Evolutionary conservation across 164 flowering plant genomes (phyloP).

Genomic region (Umbilicus rupestris): DNA sequence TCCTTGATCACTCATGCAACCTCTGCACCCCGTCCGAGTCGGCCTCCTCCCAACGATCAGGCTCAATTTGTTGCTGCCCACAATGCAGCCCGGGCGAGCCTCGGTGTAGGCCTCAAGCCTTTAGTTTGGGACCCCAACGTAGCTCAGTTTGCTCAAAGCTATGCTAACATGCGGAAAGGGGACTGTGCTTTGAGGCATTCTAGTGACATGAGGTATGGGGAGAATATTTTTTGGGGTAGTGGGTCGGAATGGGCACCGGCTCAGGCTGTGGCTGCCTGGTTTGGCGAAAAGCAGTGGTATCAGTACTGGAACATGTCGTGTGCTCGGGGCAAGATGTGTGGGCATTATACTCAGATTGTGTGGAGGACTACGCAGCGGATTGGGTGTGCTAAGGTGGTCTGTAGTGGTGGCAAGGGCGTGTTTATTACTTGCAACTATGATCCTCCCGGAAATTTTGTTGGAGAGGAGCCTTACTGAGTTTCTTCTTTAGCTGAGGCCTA

Average conservation of each 20-base stretch:
- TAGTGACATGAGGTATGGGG: conserved; percentile 53
- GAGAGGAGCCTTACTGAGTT: conserved; percentile 50
- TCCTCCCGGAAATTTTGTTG: conserved; percentile 66
- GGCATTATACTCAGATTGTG: conserved; percentile 72
- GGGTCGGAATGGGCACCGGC: conserved; percentile 44
- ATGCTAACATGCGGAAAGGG: conserved; percentile 27
- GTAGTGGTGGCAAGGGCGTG: conserved; percentile 30
- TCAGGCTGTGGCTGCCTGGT: conserved; percentile 46
- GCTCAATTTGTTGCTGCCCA: conserved; percentile 44
- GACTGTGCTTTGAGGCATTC: conserved; percentile 58
- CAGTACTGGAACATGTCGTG: conserved; percentile 31
- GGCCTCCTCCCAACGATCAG: conserved; percentile 4
- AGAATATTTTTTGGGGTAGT: conserved; percentile 76
- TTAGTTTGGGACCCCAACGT: conserved; percentile 44
- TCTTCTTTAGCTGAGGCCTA: not conserved
- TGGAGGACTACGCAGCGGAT: conserved; percentile 39
- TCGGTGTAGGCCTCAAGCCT: conserved; percentile 21
- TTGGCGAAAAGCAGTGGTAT: conserved; percentile 37
- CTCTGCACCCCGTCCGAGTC: not conserved
- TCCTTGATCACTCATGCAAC: conserved; percentile 13
- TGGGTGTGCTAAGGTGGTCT: conserved; percentile 53
- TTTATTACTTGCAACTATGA: conserved; percentile 63
- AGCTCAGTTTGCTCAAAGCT: conserved; percentile 36
- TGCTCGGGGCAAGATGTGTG: conserved; percentile 27
- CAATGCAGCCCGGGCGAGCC: conserved; percentile 32